Evolutionary conservation across 176 grass and related monocot genomes (phyloP), one percentile per base, ranked within the genome.

Genomic region (Oryza glumipatula): DNA sequence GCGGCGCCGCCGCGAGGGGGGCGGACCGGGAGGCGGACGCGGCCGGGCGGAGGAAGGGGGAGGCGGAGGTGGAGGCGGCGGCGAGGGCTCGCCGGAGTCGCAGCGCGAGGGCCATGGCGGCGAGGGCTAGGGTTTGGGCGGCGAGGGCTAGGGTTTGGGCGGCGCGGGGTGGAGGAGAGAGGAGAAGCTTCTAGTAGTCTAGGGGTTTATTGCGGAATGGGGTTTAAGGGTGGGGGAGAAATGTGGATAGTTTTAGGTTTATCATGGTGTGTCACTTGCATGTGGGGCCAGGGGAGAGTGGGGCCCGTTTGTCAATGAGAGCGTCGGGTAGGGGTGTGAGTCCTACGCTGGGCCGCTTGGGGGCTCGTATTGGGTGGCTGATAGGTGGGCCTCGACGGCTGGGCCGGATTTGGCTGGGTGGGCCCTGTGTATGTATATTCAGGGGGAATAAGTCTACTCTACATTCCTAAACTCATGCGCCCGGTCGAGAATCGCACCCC

Each of bases 101-200:
- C 61, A 95, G 86, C 66, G 90, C 88, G 66, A 91, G 93, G 78
- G 90, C 93, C 93, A 95, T 95, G 65, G 79, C 66, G 78, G 33
- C 28, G 28, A 30, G 22, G 80, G 83, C 64, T 86, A 83, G 70
- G 92, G 83, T 86, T 90, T 86, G 63, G 32, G 47, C 30, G n/a
- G 66, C 30, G 6, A 30, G 22, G 80, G 83, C 64, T 86, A 83
- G 70, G 92, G 83, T 86, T 90, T 86, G 63, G 32, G 47, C 30
- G n/a, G 66, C 30, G 6, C 30, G 58, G 12, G 4, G 3, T 6
- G 6, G 38, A 7, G 32, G 14, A 28, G 33, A 35, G 33, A 1
- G 70, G 5, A 68, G 82, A 93, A 46, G 56, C 38, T 86, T 82
- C 72, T 85, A 39, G 72, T 74, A 32, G 30, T 82, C 72, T 85